Evolutionary conservation across 352 stramenopile species (phyloP), one percentile per base, ranked within the genome.

Genomic region (Pythium periplocum): DNA sequence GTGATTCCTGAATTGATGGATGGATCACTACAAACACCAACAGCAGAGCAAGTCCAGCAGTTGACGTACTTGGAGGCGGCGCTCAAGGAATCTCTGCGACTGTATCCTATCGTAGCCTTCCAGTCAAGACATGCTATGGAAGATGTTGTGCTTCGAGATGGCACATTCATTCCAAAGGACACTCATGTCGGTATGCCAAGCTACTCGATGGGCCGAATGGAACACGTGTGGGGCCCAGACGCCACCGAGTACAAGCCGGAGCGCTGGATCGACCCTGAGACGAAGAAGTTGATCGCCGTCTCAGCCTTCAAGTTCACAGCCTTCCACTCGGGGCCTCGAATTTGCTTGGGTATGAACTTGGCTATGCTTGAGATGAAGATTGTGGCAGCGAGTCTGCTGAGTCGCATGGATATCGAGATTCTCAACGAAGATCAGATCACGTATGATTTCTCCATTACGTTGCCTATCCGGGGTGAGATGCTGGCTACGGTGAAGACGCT

Each of bases 341-440:
- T 34, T 6, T 83, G 73, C 45, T 53, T 78, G 1, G 73, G 73
- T 17, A 67, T 57, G 43, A 49, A 56, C 17, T 36, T 83, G 4
- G 74, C 73, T 7, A 52, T 79, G 40, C 52, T 82, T 31, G 63
- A 85, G 52, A 72, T 80, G 34, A 80, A 83, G 50, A 61, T 79
- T 26, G 52, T 58, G 17, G 41, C 71, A 10, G 60, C 66, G 10
- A 54, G 48, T 4, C 42, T 86, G 32, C 42, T 86, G 31, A 51
- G 52, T 5, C 41, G 58, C 32, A 82, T 79, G 42, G 10, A 57
- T n/a, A 62, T 84, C 33, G 31, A 57, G n/a, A 38, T 67, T 8
- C 39, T 66, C 2, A 17, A 44, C 35, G 11, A 17, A 2, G 32
- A 63, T 26, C 44, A 35, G 12, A 40, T 66, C 32, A 64, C 57